Evolutionary conservation across 1,284 basidiomycete genomes (phyloP), one percentile per base, ranked within the genome.

Genomic region (Marasmius fiardii): DNA sequence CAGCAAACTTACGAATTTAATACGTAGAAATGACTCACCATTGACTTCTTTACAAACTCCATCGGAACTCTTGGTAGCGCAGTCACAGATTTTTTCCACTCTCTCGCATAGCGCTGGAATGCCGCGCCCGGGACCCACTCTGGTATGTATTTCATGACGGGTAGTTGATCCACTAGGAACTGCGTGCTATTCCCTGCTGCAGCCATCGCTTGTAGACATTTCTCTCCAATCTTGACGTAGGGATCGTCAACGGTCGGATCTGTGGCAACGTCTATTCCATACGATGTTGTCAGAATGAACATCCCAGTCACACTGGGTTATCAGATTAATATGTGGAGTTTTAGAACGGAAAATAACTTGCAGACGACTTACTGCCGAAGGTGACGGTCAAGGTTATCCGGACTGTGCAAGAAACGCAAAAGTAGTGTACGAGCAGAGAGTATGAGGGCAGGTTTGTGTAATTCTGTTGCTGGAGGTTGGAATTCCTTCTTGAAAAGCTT

Each of bases 91-190:
- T 39, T 2, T 10, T 23, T 16, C 50, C 50, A 52, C 5, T 35
- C 35, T 26, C 26, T 26, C n/a, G 51, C 51, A n/a, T n/a, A n/a
- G n/a, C n/a, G n/a, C n/a, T 47, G 44, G 28, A 53, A 53, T n/a
- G n/a, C n/a, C n/a, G n/a, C 34, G 18, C 51, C 51, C 10, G 51
- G 51, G 6, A 53, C 12, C 51, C 51, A 53, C 12, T 23, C 18
- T 14, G 51, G 51, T 28, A 53, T 21, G 28, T 53, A 53, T 43
- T 53, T 53, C 37, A 53, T 18, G 20, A 37, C 24, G 8, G 51
- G 51, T 4, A 53, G 23, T 31, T 31, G 37, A 24, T 53, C 51
- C 28, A 37, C 33, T 14, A 51, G 20, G 33, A 24, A 41, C 16
- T 24, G 50, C 10, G 33, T 51, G 33, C 20, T 51, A 21, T 43